Evolutionary conservation across 352 stramenopile genomes (phyloP).

Genomic region (Phytophthora sansomeana): DNA sequence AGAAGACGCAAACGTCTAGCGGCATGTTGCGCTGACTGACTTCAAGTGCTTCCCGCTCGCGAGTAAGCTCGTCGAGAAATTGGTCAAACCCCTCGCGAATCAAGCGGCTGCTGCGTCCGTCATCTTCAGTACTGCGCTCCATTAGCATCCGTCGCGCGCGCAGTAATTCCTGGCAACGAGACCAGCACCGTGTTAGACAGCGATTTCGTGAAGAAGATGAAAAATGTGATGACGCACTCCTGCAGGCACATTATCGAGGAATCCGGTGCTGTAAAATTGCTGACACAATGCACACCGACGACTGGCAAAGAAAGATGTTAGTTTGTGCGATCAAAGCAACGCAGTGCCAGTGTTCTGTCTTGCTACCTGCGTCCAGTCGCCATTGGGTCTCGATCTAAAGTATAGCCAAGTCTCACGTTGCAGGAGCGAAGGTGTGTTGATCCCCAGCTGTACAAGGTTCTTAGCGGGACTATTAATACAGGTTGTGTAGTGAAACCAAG

Average conservation of each 20-base stretch:
- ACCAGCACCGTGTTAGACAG: no score
- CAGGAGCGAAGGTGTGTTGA: no score
- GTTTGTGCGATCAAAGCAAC: not conserved
- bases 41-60: conserved; percentile 34
- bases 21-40: conserved; percentile 37
- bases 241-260: conserved; percentile 59
- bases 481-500: no score
- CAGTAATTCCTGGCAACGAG: conserved; percentile 51
- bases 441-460: not conserved
- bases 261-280: conserved; percentile 53
- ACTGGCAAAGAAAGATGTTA: conserved; percentile 12
- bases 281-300: conserved; percentile 59
- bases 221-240: conserved; percentile 38
- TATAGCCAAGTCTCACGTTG: no score
- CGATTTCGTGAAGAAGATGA: not conserved
- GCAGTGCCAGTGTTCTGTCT: no score
- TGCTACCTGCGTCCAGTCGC: no score
- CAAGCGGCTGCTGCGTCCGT: conserved; percentile 21
- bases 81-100: conserved; percentile 48
- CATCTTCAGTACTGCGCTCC: conserved; percentile 40
- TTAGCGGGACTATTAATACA: conserved; percentile 15
- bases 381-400: no score
- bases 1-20: conserved; percentile 61
- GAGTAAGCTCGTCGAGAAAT: conserved; percentile 58
- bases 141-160: conserved; percentile 64